These are phyloP conservation scores for Penicillium corylophilum DNA, from an alignment of 2,329 filamentous ascomycete genomes.

Conservation along the genomic window DNA sequence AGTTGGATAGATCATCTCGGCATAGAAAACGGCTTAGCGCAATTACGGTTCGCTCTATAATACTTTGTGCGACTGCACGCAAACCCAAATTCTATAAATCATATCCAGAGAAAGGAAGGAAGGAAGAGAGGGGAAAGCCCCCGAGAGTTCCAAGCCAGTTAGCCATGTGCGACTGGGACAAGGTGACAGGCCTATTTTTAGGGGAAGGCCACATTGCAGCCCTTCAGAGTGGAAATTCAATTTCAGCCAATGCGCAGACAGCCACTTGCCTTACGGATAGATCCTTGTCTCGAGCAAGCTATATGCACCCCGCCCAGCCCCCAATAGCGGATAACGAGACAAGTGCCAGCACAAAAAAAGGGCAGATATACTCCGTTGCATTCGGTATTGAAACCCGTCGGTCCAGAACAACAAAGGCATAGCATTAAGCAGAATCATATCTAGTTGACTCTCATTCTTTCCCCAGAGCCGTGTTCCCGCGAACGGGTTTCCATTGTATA, in stretches of 20 bases:
- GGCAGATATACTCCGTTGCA: constrained; percentile 5
- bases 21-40: neutral
- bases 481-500: neutral
- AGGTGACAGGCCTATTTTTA: neutral
- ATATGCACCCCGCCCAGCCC: neutral
- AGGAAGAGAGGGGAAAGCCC: no score
- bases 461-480: neutral
- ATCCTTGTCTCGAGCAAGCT: neutral
- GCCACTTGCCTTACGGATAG: neutral
- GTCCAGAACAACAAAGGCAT: neutral
- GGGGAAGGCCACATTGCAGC: neutral
- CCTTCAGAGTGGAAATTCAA: neutral
- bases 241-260: neutral
- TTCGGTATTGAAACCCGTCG: constrained; percentile 1
- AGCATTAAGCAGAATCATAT: neutral
- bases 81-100: neutral
- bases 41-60: neutral
- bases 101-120: neutral
- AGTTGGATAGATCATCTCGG: neutral
- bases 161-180: neutral
- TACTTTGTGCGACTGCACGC: neutral
- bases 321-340: neutral
- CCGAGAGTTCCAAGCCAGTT: neutral
- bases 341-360: neutral
- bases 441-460: neutral